Evolutionary conservation across 768 basidiomycete genomes (phyloP).

Genomic region (Leccinum uliginosum): DNA sequence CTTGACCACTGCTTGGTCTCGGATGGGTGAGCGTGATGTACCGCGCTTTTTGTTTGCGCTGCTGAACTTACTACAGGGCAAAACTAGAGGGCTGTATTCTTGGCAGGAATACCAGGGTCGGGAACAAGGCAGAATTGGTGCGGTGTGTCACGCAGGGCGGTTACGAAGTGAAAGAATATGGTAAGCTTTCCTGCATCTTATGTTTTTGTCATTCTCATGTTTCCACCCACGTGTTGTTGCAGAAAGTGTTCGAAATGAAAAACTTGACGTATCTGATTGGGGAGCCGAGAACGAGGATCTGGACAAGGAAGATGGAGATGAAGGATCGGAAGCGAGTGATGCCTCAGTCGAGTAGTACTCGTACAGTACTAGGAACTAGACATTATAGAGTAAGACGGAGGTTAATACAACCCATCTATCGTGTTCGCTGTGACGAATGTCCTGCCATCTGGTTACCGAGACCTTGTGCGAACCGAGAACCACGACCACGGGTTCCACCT

Average conservation of each 20-base stretch:
- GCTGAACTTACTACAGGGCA: conserved; percentile 41
- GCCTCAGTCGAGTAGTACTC: conserved; percentile 4
- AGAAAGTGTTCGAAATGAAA: conserved; percentile 57
- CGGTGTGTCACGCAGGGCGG: conserved; percentile 74
- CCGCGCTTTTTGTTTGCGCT: neutral
- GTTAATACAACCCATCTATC: conserved; percentile 10
- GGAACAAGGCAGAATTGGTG: conserved; percentile 61
- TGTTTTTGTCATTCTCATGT: neutral
- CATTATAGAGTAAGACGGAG: neutral
- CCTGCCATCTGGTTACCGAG: conserved; percentile 75
- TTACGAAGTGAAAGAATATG: conserved; percentile 64
- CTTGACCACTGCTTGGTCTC: conserved; percentile 86
- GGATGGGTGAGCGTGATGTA: conserved; percentile 57
- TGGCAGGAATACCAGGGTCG: conserved; percentile 70
- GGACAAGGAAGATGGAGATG: conserved; percentile 20
- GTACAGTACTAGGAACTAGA: neutral
- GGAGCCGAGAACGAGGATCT: conserved; percentile 33
- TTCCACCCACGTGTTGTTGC: neutral
- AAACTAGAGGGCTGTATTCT: conserved; percentile 76
- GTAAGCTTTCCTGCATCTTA: conserved; percentile 32
- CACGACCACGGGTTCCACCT: conserved; percentile 70
- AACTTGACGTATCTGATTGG: conserved; percentile 56
- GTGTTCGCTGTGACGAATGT: conserved; percentile 18
- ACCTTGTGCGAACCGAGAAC: conserved; percentile 79
- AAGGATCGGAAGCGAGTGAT: conserved; percentile 9